A percentile compares a stretch with the other conserved stretches of the same genome.
Evolutionary conservation across 768 basidiomycete species (phyloP).

Genomic region (Mycena filopes): DNA sequence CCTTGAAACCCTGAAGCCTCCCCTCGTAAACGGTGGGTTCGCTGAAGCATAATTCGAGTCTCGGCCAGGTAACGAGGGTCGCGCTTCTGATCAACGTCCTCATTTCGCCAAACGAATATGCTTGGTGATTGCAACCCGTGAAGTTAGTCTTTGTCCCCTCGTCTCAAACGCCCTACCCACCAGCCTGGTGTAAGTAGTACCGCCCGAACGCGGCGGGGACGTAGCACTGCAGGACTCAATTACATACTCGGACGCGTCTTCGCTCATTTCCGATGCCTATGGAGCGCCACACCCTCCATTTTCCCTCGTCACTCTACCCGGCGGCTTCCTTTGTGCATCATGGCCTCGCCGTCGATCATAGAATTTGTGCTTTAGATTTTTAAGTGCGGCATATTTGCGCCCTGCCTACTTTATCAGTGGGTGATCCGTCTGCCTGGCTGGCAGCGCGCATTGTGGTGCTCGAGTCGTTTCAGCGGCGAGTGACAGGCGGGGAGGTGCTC

Average conservation of each 20-base stretch:
- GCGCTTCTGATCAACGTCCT: not conserved
- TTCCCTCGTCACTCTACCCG: conserved; percentile 26
- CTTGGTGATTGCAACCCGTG: not conserved
- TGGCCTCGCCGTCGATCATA: conserved; percentile 22
- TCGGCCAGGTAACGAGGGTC: not conserved
- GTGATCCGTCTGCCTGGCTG: conserved; percentile 23
- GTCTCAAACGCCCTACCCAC: too few relatives aligned
- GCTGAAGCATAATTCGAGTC: not conserved
- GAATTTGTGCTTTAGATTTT: conserved; percentile 4
- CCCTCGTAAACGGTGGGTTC: too few relatives aligned
- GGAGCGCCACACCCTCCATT: conserved; percentile 8
- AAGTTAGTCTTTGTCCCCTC: too few relatives aligned
- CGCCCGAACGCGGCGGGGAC: conserved; percentile 16
- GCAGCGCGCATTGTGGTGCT: too few relatives aligned
- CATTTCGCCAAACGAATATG: not conserved
- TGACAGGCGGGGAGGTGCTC: conserved; percentile 14
- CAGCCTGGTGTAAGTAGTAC: too few relatives aligned
- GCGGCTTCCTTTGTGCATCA: conserved; percentile 19
- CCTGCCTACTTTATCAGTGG: not conserved
- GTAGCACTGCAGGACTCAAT: conserved; percentile 5
- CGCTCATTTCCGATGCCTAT: conserved; percentile 12
- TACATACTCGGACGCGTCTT: conserved; percentile 9
- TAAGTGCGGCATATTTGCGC: not conserved
- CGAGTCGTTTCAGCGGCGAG: conserved; percentile 19
- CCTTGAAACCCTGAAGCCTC: too few relatives aligned